Percentiles rank a stretch among this genome's conserved stretches.
Evolutionary conservation across 352 stramenopile species (phyloP).

Genomic region (Pythium rishiriense): DNA sequence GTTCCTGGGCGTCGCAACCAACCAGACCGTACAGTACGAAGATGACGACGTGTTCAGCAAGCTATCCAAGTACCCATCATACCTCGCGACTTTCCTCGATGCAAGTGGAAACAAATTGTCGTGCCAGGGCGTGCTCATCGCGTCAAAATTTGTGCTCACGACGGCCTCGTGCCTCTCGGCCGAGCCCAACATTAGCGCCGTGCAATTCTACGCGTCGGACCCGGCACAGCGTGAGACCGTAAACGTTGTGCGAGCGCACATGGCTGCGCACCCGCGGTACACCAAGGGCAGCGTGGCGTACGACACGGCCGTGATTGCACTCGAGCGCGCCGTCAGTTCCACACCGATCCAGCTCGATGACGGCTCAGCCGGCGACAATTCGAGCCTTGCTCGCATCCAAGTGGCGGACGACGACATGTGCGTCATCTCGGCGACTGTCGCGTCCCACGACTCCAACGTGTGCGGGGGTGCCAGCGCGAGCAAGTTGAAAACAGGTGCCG

Average conservation of each 20-base stretch:
- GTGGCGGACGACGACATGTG: conserved; percentile 9
- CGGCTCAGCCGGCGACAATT: conserved; percentile 3
- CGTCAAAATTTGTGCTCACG: conserved; percentile 35
- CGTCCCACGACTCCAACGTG: not conserved
- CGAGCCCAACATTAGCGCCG: not conserved
- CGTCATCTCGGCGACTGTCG: conserved; percentile 3
- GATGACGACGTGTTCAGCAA: conserved; percentile 24
- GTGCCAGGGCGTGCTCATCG: conserved; percentile 38
- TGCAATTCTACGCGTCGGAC: conserved; percentile 1
- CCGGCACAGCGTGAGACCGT: not conserved
- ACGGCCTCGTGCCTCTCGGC: conserved; percentile 30
- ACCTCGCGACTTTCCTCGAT: conserved; percentile 20
- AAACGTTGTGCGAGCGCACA: conserved; percentile 1
- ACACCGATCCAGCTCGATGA: conserved; percentile 22
- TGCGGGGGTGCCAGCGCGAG: not conserved
- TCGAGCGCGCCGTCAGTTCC: not conserved
- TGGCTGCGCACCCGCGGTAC: conserved; percentile 17
- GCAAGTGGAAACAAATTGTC: not conserved
- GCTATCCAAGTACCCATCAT: conserved; percentile 23
- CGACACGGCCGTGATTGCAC: conserved; percentile 17
- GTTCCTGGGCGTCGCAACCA: conserved; percentile 17
- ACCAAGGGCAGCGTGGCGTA: conserved; percentile 7
- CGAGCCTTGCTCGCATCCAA: conserved; percentile 16
- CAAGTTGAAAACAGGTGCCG: not conserved
- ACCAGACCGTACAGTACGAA: conserved; percentile 8